Conservation (phyloP, 768 basidiomycete genomes). For the Auricularia auricula-judae region DNA sequence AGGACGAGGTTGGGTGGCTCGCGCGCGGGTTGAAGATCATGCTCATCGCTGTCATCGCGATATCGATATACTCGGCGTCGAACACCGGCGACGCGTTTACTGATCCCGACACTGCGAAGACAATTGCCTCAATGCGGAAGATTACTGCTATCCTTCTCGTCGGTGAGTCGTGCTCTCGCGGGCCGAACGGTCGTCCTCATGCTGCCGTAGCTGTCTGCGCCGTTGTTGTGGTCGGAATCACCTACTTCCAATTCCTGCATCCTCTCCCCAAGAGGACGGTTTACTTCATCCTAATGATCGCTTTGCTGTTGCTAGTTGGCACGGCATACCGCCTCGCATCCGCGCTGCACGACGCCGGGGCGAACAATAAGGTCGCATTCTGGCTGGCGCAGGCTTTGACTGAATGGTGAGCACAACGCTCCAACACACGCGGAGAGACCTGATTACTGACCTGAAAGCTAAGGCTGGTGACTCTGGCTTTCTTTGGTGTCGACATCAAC, state of each 20-base stretch:
- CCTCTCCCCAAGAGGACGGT: neutral
- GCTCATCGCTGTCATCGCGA: neutral
- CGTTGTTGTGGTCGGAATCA: neutral
- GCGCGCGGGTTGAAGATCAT: neutral
- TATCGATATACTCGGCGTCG: neutral
- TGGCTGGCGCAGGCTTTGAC: neutral
- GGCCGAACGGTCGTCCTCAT: neutral
- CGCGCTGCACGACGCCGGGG: neutral
- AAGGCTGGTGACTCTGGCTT: neutral
- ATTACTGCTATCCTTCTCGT: neutral
- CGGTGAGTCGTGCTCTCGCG: neutral
- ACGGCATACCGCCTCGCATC: neutral
- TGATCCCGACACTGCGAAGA: neutral
- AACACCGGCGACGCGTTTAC: neutral
- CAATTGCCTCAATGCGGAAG: neutral
- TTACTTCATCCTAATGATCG: neutral
- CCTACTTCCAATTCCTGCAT: neutral
- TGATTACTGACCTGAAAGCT: neutral
- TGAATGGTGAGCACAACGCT: neutral
- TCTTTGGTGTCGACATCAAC: neutral
- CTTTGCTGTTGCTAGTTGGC: neutral
- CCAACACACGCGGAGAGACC: neutral
- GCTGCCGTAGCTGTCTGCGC: neutral
- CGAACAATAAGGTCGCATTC: neutral
- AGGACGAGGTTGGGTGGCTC: neutral